These are phyloP conservation scores for Aspergillus amoenus DNA, from an alignment of 2,329 filamentous ascomycete genomes.

Conservation along the genomic window DNA sequence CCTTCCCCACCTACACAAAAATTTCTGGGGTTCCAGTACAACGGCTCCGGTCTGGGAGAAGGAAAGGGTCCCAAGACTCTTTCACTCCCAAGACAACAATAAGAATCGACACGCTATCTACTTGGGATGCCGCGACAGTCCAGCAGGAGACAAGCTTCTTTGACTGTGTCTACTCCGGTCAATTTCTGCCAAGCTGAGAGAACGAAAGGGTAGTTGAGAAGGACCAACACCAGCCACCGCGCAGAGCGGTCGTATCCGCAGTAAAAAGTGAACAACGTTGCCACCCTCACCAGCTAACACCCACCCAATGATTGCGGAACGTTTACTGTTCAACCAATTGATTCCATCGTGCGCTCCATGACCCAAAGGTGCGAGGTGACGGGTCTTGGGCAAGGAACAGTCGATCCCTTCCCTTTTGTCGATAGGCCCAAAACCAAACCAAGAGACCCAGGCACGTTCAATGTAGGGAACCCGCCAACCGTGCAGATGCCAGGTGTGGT, in stretches of 20 bases:
- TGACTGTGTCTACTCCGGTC: too few relatives aligned
- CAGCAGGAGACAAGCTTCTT: background rate
- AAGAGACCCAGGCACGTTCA: background rate
- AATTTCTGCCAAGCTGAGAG: background rate
- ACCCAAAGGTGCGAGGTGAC: background rate
- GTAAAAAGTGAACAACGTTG: background rate
- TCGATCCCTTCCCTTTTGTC: conserved; percentile 1
- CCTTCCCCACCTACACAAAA: background rate
- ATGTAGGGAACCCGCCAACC: background rate
- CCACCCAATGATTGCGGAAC: background rate
- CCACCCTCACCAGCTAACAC: background rate
- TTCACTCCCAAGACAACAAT: background rate
- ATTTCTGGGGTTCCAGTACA: background rate
- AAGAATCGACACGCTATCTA: background rate
- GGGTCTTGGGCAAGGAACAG: background rate
- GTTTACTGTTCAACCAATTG: background rate
- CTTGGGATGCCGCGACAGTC: background rate
- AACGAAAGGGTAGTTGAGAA: background rate
- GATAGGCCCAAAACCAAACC: background rate
- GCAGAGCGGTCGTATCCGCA: background rate
- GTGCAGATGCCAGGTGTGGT: background rate
- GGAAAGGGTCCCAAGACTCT: background rate
- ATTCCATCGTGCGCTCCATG: background rate
- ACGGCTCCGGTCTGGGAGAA: background rate
- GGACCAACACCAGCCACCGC: background rate